Base-by-base conservation (phyloP, 495 filamentous ascomycete species). In the Gamarada debralockiae region DNA sequence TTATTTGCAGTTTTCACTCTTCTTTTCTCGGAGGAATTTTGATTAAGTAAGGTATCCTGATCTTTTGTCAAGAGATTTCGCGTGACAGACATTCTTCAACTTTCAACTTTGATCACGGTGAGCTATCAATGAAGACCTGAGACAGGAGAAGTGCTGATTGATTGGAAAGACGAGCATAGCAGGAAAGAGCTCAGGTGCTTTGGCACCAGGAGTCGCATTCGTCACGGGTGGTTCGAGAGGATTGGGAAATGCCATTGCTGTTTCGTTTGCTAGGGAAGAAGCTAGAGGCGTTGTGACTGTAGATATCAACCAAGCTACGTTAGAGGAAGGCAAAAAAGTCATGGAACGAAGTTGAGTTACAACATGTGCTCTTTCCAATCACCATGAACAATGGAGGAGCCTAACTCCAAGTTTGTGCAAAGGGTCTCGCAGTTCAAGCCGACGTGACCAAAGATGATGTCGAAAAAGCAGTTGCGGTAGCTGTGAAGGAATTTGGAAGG, bases 381-480 rank as follows among this genome's bases (percentile, higher is more conserved):
- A 40, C 13, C 7, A n/a, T 27, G 13, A 21, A 15, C 33, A 33
- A 48, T 6, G 17, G 18, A 36, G 15, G n/a, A n/a, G 15, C 17
- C 22, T 3, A 44, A 41, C 7, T 18, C 7, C 6, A 17, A 23
- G 6, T 4, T 2, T n/a, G 24, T 36, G 53, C 48, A 45, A 33
- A 52, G 52, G 55, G 56, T 37, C 17, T 70, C 12, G 44, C 63
- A 3, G 60, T 68, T 21, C 54, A 55, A 41, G 61, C 61, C 1
- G 63, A 73, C 54, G 65, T 73, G 0, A 64, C 65, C 3, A 62
- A 69, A n/a, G 62, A 62, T 2, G 51, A 62, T 1, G 63, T 72
- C 14, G 50, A 67, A 17, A 17, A 36, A 2, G 62, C 66, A 18
- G 63, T 71, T 3, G 37, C 52, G 8, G 23, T 56, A 23, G 51